Base-by-base conservation (phyloP, 1,284 basidiomycete species). In the Malassezia globosa region DNA sequence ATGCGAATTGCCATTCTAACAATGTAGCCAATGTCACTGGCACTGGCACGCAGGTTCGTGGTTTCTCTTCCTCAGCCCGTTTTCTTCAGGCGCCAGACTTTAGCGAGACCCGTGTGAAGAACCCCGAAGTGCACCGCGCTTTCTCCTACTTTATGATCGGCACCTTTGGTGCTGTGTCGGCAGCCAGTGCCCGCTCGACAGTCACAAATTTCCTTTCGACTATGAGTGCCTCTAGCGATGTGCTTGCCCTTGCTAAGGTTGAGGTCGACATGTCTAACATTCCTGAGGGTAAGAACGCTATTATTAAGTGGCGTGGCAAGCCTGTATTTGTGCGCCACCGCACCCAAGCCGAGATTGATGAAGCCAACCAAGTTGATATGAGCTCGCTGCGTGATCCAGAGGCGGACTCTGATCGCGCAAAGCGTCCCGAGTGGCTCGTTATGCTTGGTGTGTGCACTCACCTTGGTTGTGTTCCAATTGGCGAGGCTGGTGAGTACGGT, bases 301-400 rank as follows among this genome's bases (percentile, higher is more conserved):
- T 66, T 53, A 64, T 69, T 63, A 68, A 66, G 56, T 97, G 94
- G 94, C 86, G 92, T 73, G 94, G 92, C 73, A 99, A 97, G 80
- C 94, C 94, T 61, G 92, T 99, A 53, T 97, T 97, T 78, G 87
- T 99, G 73, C 83, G 94, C 64, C 92, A 99, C 78, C 82, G 94
- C 68, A 99, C 94, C 22, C 72, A 79, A 51, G 80, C 79, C 48
- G 94, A 99, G 78, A 88, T 97, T 64, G 81, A 88, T 58, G 94
- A 97, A 77, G 94, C 94, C 51, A 83, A 87, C 74, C 67, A 74
- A 43, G 77, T 81, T 48, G 83, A 95, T 74, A 81, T 90, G 81
- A 86, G 86, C 78, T 67, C 77, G 42, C 78, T 99, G 60, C 81
- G 94, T 63, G 94, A 99, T 73, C 94, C 94, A 46, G 79, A 97